Evolutionary conservation across 495 filamentous ascomycete species (phyloP).

Genomic region (Hypomontagnella monticulosa): DNA sequence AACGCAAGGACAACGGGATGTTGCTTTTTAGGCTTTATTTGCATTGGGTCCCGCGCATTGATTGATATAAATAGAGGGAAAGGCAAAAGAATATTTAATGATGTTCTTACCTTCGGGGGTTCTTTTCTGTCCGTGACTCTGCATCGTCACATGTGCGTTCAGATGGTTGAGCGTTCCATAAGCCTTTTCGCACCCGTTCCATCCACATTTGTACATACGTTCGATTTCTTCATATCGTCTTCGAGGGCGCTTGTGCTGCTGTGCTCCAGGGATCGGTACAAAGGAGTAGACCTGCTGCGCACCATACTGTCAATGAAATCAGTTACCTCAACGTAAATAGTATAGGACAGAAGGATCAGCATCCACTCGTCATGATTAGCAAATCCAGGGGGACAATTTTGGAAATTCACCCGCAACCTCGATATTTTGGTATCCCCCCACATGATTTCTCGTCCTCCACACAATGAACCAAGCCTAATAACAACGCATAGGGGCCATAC

Average conservation of each 20-base stretch:
- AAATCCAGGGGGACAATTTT: not conserved
- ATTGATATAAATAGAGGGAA: not conserved
- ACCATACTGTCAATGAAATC: slow-evolving; percentile 50
- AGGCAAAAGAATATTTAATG: not conserved
- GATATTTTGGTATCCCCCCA: not conserved
- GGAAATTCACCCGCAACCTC: not conserved
- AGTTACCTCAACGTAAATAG: slow-evolving; percentile 37
- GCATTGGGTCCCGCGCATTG: not conserved
- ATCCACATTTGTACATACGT: slow-evolving; percentile 99
- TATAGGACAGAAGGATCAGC: slow-evolving; percentile 5
- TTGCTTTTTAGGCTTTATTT: not conserved
- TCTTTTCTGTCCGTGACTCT: slow-evolving; percentile 89
- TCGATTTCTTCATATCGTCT: slow-evolving; percentile 98
- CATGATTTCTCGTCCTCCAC: slow-evolving; percentile 1
- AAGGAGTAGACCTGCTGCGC: slow-evolving; percentile 89
- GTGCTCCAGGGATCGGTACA: slow-evolving; percentile 95
- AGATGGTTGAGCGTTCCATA: slow-evolving; percentile 97
- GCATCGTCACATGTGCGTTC: slow-evolving; percentile 98
- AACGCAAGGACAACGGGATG: not conserved
- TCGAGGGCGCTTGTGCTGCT: slow-evolving; percentile 96
- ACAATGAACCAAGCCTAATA: not conserved
- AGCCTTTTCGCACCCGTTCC: slow-evolving; percentile 97
- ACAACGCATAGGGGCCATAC: not conserved
- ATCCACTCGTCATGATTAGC: slow-evolving; percentile 5
- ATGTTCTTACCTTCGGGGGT: slow-evolving; percentile 89